Evolutionary conservation across 2,329 filamentous ascomycete genomes (phyloP), one percentile per base, ranked within the genome.

Genomic region (Metarhizium album): DNA sequence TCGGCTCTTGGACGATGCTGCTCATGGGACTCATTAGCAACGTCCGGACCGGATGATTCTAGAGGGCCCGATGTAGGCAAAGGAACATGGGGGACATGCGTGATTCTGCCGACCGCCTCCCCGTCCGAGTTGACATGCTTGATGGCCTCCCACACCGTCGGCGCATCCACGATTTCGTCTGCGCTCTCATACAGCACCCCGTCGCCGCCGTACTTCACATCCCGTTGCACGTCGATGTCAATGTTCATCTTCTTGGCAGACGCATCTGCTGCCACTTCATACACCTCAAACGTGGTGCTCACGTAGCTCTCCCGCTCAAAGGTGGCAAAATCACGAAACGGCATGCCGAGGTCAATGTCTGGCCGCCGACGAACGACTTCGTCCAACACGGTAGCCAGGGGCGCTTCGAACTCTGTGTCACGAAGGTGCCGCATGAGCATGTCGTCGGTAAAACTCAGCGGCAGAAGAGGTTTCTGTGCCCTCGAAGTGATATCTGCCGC

Each of bases 1-100:
- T 76, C 1, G 79, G 80, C 55, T 84, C 80, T 55, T 80, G 73
- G 24, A 82, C 69, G 53, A 83, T 78, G 0, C 76, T 78, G 49
- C 11, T 9, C 9, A 18, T 7, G 18, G 7, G n/a, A 31, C 49
- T 59, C 42, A 58, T 52, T 22, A 18, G n/a, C 13, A 11, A 14
- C 3, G 31, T 13, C 8, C n/a, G 23, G 3, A 13, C 23, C 6
- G n/a, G n/a, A n/a, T n/a, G n/a, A n/a, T n/a, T n/a, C 22, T 9
- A 1, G 7, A 5, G 2, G 9, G n/a, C 37, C 6, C 37, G 37
- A n/a, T n/a, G n/a, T n/a, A n/a, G n/a, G n/a, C n/a, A n/a, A n/a
- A n/a, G n/a, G n/a, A n/a, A n/a, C 11, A 16, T 6, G 20, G 27
- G 35, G 14, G 9, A 78, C 78, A 43, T 71, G 71, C 69, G 69